Percentiles rank a stretch among this genome's conserved stretches.
Evolutionary conservation across 257 asterid genomes (phyloP).

Genomic region (Scutellaria minor): DNA sequence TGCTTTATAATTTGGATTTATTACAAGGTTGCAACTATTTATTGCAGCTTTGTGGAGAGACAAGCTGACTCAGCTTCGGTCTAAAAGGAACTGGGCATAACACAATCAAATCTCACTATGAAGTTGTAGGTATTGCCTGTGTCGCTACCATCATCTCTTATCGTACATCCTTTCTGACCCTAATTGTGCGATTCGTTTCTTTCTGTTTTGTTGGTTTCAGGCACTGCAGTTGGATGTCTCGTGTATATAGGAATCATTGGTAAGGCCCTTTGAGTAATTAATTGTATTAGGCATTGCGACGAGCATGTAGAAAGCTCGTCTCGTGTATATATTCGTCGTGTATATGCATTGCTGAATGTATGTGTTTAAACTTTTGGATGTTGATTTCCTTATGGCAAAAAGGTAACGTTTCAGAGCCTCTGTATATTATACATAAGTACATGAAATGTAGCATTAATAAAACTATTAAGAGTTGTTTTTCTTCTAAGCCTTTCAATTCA

Average conservation of each 20-base stretch:
- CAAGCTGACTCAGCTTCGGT: slow-evolving; percentile 79
- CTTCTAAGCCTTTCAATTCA: too few species aligned
- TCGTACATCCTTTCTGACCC: not conserved
- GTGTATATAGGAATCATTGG: not conserved
- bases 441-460: too few species aligned
- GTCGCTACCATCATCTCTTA: not conserved
- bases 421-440: too few species aligned
- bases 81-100: slow-evolving; percentile 83
- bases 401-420: too few species aligned
- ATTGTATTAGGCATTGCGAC: too few species aligned
- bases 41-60: slow-evolving; percentile 89
- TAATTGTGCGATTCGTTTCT: not conserved
- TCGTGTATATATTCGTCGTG: too few species aligned
- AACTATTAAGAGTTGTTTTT: too few species aligned
- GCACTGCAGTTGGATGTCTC: not conserved
- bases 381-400: too few species aligned
- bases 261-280: too few species aligned
- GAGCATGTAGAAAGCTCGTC: too few species aligned
- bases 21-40: not conserved
- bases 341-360: too few species aligned
- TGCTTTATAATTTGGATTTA: not conserved
- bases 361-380: too few species aligned
- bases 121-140: slow-evolving; percentile 16
- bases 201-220: not conserved
- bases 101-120: not conserved